A percentile compares a stretch with the other conserved stretches of the same genome.
Evolutionary conservation across 306 rosid genomes (phyloP).

Genomic region (Vigna hirtella): DNA sequence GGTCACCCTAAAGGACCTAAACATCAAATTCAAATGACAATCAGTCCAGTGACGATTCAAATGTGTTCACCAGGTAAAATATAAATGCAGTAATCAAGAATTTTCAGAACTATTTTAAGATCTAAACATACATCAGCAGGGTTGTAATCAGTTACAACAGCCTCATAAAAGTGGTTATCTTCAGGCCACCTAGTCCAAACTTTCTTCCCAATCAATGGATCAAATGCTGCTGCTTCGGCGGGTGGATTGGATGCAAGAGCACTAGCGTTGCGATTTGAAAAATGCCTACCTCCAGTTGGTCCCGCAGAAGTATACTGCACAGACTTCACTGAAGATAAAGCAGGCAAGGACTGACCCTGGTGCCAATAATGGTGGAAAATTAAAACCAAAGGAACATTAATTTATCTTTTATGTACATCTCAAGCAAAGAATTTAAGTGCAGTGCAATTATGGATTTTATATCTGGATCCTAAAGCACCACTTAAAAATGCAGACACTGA

Average conservation of each 20-base stretch:
- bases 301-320: conserved; percentile 64
- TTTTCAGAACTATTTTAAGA: conserved; percentile 15
- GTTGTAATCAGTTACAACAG: conserved; percentile 83
- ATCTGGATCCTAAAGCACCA: conserved; percentile 35
- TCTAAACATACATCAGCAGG: conserved; percentile 62
- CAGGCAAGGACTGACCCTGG: conserved; percentile 69
- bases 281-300: conserved; percentile 61
- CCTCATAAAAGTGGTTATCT: conserved; percentile 95
- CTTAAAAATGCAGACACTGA: conserved; percentile 41
- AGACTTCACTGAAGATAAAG: conserved; percentile 63
- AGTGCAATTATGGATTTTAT: conserved; percentile 7
- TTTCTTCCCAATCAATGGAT: conserved; percentile 82
- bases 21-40: not conserved
- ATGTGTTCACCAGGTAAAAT: conserved; percentile 4
- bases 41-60: not conserved
- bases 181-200: conserved; percentile 98
- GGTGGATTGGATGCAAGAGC: conserved; percentile 59
- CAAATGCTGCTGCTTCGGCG: conserved; percentile 57
- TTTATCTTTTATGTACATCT: conserved; percentile 24
- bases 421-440: conserved; percentile 19
- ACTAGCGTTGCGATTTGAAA: conserved; percentile 62
- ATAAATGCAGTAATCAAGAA: conserved; percentile 3
- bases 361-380: conserved; percentile 40
- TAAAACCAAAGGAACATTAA: conserved; percentile 11
- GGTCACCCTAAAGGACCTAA: not conserved